phyloP scores from a whole-genome alignment of 345 rosid species.

The Eucalyptus caleyi region DNA sequence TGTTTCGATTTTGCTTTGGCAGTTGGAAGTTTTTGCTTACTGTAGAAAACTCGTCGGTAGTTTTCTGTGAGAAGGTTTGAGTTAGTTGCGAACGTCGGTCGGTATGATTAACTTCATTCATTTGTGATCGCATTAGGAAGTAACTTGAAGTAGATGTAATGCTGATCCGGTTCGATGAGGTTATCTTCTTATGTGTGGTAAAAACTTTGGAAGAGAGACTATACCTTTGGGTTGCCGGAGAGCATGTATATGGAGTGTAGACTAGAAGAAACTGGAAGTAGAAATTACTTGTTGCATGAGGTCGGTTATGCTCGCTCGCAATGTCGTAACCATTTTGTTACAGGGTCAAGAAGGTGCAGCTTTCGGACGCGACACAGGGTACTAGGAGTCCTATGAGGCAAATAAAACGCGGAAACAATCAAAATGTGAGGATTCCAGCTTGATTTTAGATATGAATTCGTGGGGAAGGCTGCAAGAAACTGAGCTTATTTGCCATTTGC shows the following conservation, averaged over 20 bases:
- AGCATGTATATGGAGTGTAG: background rate
- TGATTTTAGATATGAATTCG: background rate
- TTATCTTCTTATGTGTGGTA: background rate
- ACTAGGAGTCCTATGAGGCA: conserved; percentile 69
- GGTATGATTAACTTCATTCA: background rate
- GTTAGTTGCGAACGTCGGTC: background rate
- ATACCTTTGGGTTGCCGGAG: background rate
- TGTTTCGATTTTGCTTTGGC: background rate
- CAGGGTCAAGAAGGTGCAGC: conserved; percentile 96
- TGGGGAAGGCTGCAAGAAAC: background rate
- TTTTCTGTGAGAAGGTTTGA: background rate
- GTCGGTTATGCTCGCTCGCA: background rate
- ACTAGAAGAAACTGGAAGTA: background rate
- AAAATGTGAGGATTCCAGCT: conserved; percentile 28
- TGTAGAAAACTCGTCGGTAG: background rate
- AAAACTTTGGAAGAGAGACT: background rate
- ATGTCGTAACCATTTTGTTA: background rate
- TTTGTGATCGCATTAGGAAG: background rate
- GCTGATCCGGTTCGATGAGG: background rate
- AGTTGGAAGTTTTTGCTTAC: background rate
- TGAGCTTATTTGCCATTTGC: background rate
- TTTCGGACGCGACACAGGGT: conserved; percentile 67
- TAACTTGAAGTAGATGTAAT: background rate
- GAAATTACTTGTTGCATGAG: background rate
- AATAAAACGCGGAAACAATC: conserved; percentile 35